Percentiles rank a stretch among this genome's conserved stretches.
Conservation (phyloP, 345 rosid species). For the Trapa bicornis region DNA sequence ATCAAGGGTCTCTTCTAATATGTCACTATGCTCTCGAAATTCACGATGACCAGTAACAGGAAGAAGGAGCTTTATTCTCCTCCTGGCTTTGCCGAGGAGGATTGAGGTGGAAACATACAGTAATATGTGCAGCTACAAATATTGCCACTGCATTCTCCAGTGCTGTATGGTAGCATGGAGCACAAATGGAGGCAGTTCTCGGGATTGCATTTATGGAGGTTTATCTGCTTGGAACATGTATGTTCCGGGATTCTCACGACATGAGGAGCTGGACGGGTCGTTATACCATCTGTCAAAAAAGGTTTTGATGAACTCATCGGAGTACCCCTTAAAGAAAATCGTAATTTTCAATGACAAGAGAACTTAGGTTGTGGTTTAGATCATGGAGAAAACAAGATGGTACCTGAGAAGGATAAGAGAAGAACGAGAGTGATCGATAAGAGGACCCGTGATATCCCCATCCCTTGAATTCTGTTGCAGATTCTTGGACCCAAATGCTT, state of each 20-base stretch:
- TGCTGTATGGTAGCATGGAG: conserved; percentile 20
- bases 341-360: no score
- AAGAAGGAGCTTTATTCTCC: not conserved
- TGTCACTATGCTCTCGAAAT: not conserved
- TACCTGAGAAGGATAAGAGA: conserved; percentile 22
- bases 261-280: conserved; percentile 1
- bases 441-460: conserved; percentile 22
- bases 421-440: conserved; percentile 17
- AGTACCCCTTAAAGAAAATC: no score
- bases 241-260: conserved; percentile 38
- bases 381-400: not conserved
- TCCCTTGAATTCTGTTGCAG: conserved; percentile 9
- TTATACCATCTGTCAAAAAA: conserved; percentile 6
- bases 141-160: conserved; percentile 28
- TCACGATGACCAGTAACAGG: not conserved
- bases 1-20: not conserved
- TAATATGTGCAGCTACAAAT: conserved; percentile 29
- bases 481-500: not conserved
- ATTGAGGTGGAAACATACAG: conserved; percentile 32
- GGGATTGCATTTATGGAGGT: conserved; percentile 13
- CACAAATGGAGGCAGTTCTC: conserved; percentile 25
- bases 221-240: conserved; percentile 29
- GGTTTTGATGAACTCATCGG: not conserved
- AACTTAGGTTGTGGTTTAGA: not conserved
- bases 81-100: not conserved